A percentile compares a stretch with the other conserved stretches of the same genome.
These are phyloP conservation scores for Crassisporium funariophilum DNA, from an alignment of 768 basidiomycete genomes.

Conservation along the genomic window DNA sequence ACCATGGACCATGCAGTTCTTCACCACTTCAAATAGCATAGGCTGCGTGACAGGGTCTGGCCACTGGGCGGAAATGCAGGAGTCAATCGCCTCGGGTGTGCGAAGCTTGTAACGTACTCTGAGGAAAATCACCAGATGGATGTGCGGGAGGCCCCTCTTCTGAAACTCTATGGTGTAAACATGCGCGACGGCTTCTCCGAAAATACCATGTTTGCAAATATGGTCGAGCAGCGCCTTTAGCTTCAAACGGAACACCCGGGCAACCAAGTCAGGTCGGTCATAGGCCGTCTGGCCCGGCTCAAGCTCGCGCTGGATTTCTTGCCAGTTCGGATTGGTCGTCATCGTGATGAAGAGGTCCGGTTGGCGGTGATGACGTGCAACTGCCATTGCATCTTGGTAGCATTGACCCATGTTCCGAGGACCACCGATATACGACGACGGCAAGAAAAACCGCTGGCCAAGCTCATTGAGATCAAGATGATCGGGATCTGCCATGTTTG, in stretches of 20 bases:
- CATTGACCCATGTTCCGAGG: conserved; percentile 44
- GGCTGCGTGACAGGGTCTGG: conserved; percentile 40
- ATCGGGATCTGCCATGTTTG: conserved; percentile 17
- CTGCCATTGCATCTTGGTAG: conserved; percentile 49
- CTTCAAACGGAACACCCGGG: conserved; percentile 48
- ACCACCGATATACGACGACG: conserved; percentile 43
- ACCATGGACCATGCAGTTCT: conserved; percentile 37
- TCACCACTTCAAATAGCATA: conserved; percentile 34
- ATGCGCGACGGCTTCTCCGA: conserved; percentile 42
- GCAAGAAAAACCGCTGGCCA: conserved; percentile 39
- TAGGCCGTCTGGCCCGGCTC: conserved; percentile 37
- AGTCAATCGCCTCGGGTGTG: conserved; percentile 39
- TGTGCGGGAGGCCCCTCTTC: conserved; percentile 55
- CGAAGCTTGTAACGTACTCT: conserved; percentile 28
- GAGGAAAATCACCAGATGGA: conserved; percentile 49
- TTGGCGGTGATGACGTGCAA: conserved; percentile 36
- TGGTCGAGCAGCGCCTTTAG: conserved; percentile 37
- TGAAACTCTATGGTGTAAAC: conserved; percentile 58
- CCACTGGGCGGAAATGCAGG: conserved; percentile 37
- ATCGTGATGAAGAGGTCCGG: conserved; percentile 53
- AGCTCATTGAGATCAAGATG: conserved; percentile 28
- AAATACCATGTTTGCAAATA: conserved; percentile 39
- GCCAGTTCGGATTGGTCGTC: conserved; percentile 55
- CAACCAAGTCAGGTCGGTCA: conserved; percentile 52
- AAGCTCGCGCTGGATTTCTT: conserved; percentile 42